Evolutionary conservation across 2,329 filamentous ascomycete species (phyloP).

Genomic region (Pseudogymnoascus sp.): DNA sequence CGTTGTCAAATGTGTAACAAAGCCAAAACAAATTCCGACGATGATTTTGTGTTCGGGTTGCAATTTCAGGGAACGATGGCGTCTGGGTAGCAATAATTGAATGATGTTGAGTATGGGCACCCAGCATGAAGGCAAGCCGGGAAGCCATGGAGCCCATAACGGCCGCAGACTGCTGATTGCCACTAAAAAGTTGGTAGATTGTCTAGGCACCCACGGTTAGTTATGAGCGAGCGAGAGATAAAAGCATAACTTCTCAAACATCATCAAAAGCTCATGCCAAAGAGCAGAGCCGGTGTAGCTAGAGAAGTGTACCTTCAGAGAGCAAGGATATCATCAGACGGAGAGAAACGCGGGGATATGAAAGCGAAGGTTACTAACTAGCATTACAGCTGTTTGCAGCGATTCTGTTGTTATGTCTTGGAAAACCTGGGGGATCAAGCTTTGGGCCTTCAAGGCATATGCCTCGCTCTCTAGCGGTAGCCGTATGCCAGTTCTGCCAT

Average conservation of each 20-base stretch:
- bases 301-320: not conserved
- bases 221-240: not conserved
- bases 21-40: constrained; percentile 43
- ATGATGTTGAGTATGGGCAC: not conserved
- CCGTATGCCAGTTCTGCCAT: constrained; percentile 10
- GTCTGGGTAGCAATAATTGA: not conserved
- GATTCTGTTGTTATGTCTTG: constrained; percentile 36
- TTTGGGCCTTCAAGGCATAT: constrained; percentile 34
- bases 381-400: constrained; percentile 38
- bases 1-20: constrained; percentile 46
- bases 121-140: not conserved
- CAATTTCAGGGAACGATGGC: not conserved
- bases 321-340: not conserved
- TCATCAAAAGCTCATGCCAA: not conserved
- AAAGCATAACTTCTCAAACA: not conserved
- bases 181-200: not conserved
- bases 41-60: constrained; percentile 19
- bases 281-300: not conserved
- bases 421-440: constrained; percentile 34
- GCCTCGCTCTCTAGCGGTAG: constrained; percentile 32
- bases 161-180: not conserved
- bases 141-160: not conserved
- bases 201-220: not conserved
- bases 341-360: not conserved
- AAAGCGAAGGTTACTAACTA: constrained; percentile 32